Conservation (phyloP, 345 rosid species). For the Toxicodendron radicans region DNA sequence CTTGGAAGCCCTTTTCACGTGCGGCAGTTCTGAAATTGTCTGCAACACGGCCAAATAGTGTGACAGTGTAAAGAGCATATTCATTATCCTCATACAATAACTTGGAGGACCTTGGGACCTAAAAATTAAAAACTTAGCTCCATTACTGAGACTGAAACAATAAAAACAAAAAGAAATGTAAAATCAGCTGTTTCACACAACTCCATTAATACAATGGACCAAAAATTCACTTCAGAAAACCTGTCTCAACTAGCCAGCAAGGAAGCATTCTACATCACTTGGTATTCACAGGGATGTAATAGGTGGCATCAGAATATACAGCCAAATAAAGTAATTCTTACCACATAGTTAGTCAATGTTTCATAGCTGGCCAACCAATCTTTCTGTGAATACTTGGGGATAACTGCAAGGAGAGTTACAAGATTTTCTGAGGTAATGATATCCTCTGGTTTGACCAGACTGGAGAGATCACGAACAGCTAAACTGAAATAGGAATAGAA, state of each 20-base stretch:
- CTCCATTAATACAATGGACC: constrained; percentile 8
- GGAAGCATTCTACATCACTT: constrained; percentile 1
- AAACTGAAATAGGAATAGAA: constrained; percentile 56
- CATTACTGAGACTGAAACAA: constrained; percentile 10
- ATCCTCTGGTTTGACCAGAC: constrained; percentile 90
- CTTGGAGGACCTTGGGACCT: constrained; percentile 99
- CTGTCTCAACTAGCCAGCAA: constrained; percentile 4
- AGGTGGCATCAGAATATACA: neutral
- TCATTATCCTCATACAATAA: constrained; percentile 91
- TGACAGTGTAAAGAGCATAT: constrained; percentile 91
- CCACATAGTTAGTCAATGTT: constrained; percentile 90
- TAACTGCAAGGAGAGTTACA: constrained; percentile 77
- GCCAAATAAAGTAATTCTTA: constrained; percentile 35
- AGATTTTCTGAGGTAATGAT: constrained; percentile 81
- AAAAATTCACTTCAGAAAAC: constrained; percentile 1
- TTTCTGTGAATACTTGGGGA: constrained; percentile 96
- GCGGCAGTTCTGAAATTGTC: constrained; percentile 83
- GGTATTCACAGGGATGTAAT: constrained; percentile 1
- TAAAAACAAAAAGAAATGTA: neutral
- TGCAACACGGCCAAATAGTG: constrained; percentile 84
- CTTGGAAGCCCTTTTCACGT: constrained; percentile 91
- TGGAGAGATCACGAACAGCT: constrained; percentile 98
- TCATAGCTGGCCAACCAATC: constrained; percentile 96
- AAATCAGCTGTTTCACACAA: constrained; percentile 1
- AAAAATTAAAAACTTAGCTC: constrained; percentile 20